Base-by-base conservation (phyloP, 768 basidiomycete genomes). In the Ramaria sp. region DNA sequence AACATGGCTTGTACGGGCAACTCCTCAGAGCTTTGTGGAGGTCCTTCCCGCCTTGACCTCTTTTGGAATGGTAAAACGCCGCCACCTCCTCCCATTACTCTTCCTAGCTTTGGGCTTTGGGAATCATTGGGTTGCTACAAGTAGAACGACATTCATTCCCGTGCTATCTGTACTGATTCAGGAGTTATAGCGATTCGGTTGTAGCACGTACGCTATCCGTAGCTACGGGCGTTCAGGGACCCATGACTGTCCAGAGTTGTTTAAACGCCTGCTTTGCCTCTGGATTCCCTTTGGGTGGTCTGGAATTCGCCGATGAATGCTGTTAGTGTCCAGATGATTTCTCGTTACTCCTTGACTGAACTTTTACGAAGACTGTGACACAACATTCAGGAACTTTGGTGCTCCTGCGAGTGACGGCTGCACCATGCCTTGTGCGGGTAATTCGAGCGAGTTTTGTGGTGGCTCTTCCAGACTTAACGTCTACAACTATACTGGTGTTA, bases 91-190 rank as follows among this genome's bases (percentile, higher is more conserved):
- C 84, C 86, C 0, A 58, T 68, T 16, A 78, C 76, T 22, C 73
- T 76, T 0, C 69, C 74, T 3, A 76, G 64, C 47, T 74, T 82
- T 28, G 85, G 83, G 3, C 69, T 75, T 27, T 88, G 86, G 85
- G 63, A 68, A 5, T 82, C 79, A 0, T 73, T 88, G 28, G 87
- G 87, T n/a, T 89, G 87, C 64, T 87, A 77, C 69, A 82, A 70
- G 85, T 83, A 61, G 56, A 72, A 61, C 25, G 48, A 7, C 16
- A 2, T 41, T 22, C 16, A 2, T 16, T 7, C 39, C 18, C 10
- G 32, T 41, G n/a, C 18, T 41, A 41, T 16, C 18, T 18, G 16
- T 41, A 4, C 18, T 41, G 16, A 41, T 41, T 41, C 39, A 22
- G 2, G 8, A 12, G 8, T 16, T n/a, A n/a, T 16, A 52, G 57